phyloP scores from a whole-genome alignment of 163 green algal species.

The Smithsoniella earleae region DNA sequence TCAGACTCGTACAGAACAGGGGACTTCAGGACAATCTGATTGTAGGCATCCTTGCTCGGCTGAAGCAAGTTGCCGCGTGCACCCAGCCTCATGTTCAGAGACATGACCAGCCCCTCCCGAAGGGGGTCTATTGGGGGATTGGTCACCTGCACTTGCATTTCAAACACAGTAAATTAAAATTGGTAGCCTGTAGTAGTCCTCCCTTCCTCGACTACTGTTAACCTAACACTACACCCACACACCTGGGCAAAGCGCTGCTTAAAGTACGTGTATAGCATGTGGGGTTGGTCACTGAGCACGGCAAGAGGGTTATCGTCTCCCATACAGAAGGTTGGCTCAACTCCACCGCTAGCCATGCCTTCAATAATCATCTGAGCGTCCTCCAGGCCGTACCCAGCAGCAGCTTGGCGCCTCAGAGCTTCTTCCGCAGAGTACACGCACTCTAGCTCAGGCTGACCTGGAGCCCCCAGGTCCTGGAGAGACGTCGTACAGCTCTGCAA shows the following conservation, averaged over 20 bases:
- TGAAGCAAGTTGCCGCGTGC: conserved; percentile 90
- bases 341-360: conserved; percentile 78
- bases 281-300: conserved; percentile 77
- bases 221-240: too few species aligned
- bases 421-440: neutral
- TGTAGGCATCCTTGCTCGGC: conserved; percentile 61
- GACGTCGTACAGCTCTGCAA: too few species aligned
- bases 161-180: too few species aligned
- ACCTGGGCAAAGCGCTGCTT: conserved; percentile 97
- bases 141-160: conserved; percentile 90
- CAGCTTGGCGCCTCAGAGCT: neutral
- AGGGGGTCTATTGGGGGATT: conserved; percentile 98
- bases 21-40: conserved; percentile 65
- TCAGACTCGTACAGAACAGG: conserved; percentile 91
- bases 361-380: conserved; percentile 96
- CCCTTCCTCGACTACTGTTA: too few species aligned
- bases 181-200: too few species aligned
- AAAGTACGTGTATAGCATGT: conserved; percentile 98
- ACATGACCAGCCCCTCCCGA: conserved; percentile 97
- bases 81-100: conserved; percentile 87
- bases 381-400: conserved; percentile 60
- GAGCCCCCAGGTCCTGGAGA: neutral
- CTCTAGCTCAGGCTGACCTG: neutral
- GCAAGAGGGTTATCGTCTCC: conserved; percentile 95
- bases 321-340: conserved; percentile 99